Percentiles rank a stretch among this genome's conserved stretches.
These are phyloP conservation scores for Haplosporangium sp. DNA, from an alignment of 371 early-diverging fungal species.

Conservation along the genomic window DNA sequence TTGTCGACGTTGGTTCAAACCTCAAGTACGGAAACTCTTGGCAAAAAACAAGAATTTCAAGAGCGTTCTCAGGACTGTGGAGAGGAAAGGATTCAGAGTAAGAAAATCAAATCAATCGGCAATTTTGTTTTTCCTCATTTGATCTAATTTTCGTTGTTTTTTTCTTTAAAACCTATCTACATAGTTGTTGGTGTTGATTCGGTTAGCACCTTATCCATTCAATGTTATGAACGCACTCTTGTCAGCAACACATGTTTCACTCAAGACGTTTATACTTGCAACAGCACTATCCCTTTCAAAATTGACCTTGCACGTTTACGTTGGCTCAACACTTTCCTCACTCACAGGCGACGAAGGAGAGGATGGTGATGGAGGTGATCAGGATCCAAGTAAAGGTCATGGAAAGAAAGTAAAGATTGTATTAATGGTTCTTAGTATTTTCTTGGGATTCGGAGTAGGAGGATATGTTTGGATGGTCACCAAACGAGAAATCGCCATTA, in stretches of 20 bases:
- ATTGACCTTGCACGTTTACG: conserved; percentile 75
- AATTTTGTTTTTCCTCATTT: too few species aligned
- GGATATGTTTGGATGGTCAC: conserved; percentile 69
- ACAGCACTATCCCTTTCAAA: conserved; percentile 76
- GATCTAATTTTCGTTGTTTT: too few species aligned
- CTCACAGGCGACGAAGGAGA: conserved; percentile 55
- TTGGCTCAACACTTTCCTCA: conserved; percentile 77
- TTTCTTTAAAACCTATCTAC: conserved; percentile 8
- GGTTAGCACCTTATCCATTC: conserved; percentile 84
- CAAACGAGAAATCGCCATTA: conserved; percentile 62
- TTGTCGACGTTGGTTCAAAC: conserved; percentile 65
- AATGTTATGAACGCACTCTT: conserved; percentile 78
- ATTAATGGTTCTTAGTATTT: conserved; percentile 57
- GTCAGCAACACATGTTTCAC: conserved; percentile 71
- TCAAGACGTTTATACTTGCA: conserved; percentile 66
- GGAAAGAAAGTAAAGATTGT: conserved; percentile 51
- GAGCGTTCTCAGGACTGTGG: conserved; percentile 72
- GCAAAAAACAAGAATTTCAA: conserved; percentile 66
- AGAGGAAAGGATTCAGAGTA: conserved; percentile 78
- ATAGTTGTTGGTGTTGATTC: conserved; percentile 73
- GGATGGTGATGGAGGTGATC: conserved; percentile 56
- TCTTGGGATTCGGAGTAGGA: conserved; percentile 68
- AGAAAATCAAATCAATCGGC: not conserved
- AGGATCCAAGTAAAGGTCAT: conserved; percentile 9
- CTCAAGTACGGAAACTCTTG: conserved; percentile 64